Evolutionary conservation across 2,329 filamentous ascomycete species (phyloP).

Genomic region (Aspergillus sp.): DNA sequence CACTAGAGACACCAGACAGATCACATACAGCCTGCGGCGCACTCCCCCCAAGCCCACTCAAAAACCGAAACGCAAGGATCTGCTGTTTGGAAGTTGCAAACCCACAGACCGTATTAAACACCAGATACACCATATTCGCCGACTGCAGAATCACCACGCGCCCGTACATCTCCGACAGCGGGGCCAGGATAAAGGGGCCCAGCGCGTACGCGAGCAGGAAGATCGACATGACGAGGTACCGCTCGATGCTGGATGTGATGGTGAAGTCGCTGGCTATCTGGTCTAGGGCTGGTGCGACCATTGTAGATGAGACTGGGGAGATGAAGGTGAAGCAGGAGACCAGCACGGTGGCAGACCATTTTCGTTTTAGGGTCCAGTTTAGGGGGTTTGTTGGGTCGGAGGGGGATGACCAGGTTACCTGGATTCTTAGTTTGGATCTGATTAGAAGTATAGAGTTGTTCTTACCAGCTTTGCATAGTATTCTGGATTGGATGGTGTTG

Average conservation of each 20-base stretch:
- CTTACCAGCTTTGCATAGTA: not conserved
- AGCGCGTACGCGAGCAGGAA: slow-evolving; percentile 55
- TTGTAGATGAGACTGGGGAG: slow-evolving; percentile 62
- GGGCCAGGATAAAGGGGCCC: slow-evolving; percentile 18
- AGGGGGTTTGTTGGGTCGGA: slow-evolving; percentile 48
- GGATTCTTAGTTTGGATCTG: not conserved
- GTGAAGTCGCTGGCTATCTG: slow-evolving; percentile 54
- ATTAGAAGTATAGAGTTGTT: not conserved
- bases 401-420: slow-evolving; percentile 28
- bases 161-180: slow-evolving; percentile 21
- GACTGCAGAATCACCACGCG: slow-evolving; percentile 15
- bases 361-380: slow-evolving; percentile 57
- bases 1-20: not conserved
- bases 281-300: slow-evolving; percentile 54
- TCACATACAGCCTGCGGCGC: slow-evolving; percentile 25
- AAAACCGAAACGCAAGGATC: slow-evolving; percentile 54
- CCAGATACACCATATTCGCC: slow-evolving; percentile 16
- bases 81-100: slow-evolving; percentile 37
- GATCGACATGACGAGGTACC: slow-evolving; percentile 53
- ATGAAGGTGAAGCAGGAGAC: slow-evolving; percentile 61
- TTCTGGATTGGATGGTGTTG: not conserved
- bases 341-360: slow-evolving; percentile 58
- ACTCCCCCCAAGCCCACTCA: slow-evolving; percentile 59
- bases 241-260: slow-evolving; percentile 46
- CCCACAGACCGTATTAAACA: slow-evolving; percentile 16